Evolutionary conservation across 176 grass and related monocot species (phyloP).

Genomic region (Bothriochloa decipiens): DNA sequence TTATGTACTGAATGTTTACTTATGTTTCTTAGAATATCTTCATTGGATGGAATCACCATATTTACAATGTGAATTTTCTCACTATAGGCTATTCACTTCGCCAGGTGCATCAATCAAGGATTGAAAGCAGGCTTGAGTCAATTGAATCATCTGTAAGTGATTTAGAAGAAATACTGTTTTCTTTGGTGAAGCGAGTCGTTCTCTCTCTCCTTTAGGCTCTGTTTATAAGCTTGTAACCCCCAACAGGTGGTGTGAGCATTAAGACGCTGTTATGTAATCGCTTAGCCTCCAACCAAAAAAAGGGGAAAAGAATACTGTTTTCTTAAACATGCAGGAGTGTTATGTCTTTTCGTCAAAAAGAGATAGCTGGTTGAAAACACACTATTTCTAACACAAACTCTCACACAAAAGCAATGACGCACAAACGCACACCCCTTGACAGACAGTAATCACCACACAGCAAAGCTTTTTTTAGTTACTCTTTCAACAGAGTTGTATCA

Average conservation of each 20-base stretch:
- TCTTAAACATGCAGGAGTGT: not conserved
- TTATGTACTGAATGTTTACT: not conserved
- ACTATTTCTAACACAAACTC: not conserved
- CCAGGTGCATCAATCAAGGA: conserved; percentile 71
- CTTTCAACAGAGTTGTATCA: not conserved
- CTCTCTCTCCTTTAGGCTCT: not conserved
- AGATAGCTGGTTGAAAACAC: not conserved
- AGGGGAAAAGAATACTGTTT: not conserved
- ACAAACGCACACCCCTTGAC: not conserved
- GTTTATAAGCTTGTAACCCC: not conserved
- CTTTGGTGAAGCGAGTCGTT: not conserved
- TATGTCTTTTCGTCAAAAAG: not conserved
- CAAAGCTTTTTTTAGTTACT: not conserved
- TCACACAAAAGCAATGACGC: not conserved
- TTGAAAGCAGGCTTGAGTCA: conserved; percentile 71
- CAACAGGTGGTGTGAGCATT: not conserved
- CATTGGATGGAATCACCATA: conserved; percentile 9
- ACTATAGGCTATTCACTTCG: conserved; percentile 74
- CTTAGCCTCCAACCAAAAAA: not conserved
- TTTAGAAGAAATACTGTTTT: conserved; percentile 31
- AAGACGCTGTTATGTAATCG: not conserved
- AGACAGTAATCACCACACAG: not conserved
- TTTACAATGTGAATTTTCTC: not conserved
- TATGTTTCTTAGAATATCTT: not conserved
- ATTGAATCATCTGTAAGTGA: conserved; percentile 88